Evolutionary conservation across 306 rosid species (phyloP).

Genomic region (Dalbergia oliveri): DNA sequence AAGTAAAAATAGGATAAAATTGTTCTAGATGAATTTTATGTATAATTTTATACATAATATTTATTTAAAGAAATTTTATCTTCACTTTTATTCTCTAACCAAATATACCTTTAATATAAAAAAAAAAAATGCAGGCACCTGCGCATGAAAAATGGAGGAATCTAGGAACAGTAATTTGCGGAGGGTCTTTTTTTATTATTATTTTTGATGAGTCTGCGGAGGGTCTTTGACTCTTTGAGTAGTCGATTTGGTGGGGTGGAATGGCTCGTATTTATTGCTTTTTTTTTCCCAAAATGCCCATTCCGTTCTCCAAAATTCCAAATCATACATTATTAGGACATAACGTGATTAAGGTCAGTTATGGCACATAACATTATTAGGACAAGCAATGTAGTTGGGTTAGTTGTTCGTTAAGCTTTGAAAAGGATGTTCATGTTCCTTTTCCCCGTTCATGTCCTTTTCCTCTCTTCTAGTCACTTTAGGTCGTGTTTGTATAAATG

Average conservation of each 20-base stretch:
- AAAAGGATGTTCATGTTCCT: neutral
- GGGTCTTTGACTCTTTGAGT: neutral
- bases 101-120: neutral
- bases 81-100: too few relatives aligned
- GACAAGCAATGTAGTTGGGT: slow-evolving; percentile 12
- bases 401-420: neutral
- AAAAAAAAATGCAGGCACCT: neutral
- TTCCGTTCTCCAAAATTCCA: neutral
- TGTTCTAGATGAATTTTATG: too few relatives aligned
- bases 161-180: neutral
- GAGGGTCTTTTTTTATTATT: neutral
- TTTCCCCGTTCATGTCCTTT: neutral
- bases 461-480: neutral
- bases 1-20: too few relatives aligned
- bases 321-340: neutral
- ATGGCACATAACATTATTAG: neutral
- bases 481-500: neutral
- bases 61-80: too few relatives aligned
- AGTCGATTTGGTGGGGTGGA: neutral
- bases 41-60: too few relatives aligned
- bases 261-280: neutral
- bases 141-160: neutral
- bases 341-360: neutral
- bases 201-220: neutral
- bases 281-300: neutral